phyloP scores from a whole-genome alignment of 106 monocot genomes.

The Amphibolis antarctica region DNA sequence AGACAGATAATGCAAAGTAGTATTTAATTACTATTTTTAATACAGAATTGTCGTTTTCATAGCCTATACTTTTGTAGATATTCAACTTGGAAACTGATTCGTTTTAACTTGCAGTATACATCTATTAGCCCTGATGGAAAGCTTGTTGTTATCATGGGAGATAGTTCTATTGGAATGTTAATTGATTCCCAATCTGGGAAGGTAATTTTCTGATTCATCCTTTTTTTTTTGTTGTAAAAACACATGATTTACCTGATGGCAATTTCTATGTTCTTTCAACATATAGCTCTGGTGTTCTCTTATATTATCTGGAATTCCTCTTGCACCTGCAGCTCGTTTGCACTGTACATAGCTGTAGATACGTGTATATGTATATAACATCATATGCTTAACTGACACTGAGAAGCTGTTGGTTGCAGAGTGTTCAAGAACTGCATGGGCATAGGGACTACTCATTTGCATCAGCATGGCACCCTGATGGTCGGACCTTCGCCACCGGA shows the following conservation, averaged over 20 bases:
- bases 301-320: too few relatives aligned
- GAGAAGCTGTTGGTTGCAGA: conserved; percentile 6
- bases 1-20: too few relatives aligned
- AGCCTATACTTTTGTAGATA: background rate
- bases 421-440: conserved; percentile 24
- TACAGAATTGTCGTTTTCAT: background rate
- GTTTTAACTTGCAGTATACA: conserved; percentile 18
- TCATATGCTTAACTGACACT: background rate
- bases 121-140: conserved; percentile 29
- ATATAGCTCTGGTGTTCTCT: too few relatives aligned
- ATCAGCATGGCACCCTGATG: conserved; percentile 46
- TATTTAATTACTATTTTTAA: background rate
- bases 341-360: too few relatives aligned
- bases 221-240: background rate
- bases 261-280: too few relatives aligned
- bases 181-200: conserved; percentile 21
- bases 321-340: too few relatives aligned
- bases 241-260: too few relatives aligned
- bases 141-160: conserved; percentile 21
- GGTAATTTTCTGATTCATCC: conserved; percentile 9
- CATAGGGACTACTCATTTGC: conserved; percentile 44
- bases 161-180: conserved; percentile 15
- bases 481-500: conserved; percentile 31
- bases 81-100: background rate
- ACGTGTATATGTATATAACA: too few relatives aligned